Conservation (phyloP, 805 yeast genomes). For the Diddensiella santjacobensis region DNA sequence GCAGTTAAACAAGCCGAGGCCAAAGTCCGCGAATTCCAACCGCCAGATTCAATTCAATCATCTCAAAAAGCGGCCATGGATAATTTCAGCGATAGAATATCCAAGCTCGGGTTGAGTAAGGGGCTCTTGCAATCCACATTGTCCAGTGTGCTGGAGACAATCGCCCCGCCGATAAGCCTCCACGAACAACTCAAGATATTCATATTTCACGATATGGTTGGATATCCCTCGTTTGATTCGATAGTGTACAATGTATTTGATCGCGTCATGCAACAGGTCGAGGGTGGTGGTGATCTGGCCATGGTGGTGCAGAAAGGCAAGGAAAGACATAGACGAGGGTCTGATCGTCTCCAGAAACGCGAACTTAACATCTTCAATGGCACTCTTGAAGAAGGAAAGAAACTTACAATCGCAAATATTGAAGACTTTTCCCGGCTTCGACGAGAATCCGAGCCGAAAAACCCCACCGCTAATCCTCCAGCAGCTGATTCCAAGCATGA, state of each 20-base stretch:
- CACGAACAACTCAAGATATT: slow-evolving; percentile 43
- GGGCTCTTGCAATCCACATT: slow-evolving; percentile 32
- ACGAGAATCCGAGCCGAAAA: slow-evolving; percentile 24
- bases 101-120: slow-evolving; percentile 19
- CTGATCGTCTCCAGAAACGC: slow-evolving; percentile 35
- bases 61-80: slow-evolving; percentile 23
- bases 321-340: slow-evolving; percentile 36
- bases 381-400: slow-evolving; percentile 76
- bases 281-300: slow-evolving; percentile 58
- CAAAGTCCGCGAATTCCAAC: slow-evolving; percentile 36
- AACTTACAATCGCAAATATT: slow-evolving; percentile 81
- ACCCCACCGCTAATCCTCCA: neutral
- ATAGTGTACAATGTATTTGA: slow-evolving; percentile 49
- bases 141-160: slow-evolving; percentile 38
- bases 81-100: slow-evolving; percentile 17
- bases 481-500: slow-evolving; percentile 7
- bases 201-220: slow-evolving; percentile 45
- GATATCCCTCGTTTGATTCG: slow-evolving; percentile 45
- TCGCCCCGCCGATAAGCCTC: slow-evolving; percentile 42
- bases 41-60: slow-evolving; percentile 29
- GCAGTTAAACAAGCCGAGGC: slow-evolving; percentile 43
- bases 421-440: slow-evolving; percentile 55
- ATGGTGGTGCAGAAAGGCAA: slow-evolving; percentile 48
- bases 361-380: slow-evolving; percentile 73
- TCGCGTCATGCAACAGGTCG: slow-evolving; percentile 63